Evolutionary conservation across 805 yeast genomes (phyloP).

Genomic region (Zygosaccharomyces bailii): DNA sequence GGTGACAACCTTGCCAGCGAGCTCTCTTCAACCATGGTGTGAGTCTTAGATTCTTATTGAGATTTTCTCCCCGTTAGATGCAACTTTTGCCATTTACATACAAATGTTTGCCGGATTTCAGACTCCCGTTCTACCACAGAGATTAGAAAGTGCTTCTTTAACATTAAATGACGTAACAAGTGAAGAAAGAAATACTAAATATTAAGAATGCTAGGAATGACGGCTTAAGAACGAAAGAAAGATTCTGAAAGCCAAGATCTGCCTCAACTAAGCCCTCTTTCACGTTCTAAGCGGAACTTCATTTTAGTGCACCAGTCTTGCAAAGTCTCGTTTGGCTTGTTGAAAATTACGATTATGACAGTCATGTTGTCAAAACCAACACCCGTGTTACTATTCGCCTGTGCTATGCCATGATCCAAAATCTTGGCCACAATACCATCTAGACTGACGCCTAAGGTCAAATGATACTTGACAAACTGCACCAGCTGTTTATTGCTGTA

Average conservation of each 20-base stretch:
- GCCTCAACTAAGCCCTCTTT: constrained; percentile 23
- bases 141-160: constrained; percentile 1
- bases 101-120: not conserved
- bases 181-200: constrained; percentile 4
- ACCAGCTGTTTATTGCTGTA: constrained; percentile 55
- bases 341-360: constrained; percentile 61
- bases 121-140: not conserved
- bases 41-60: not conserved
- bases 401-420: constrained; percentile 61
- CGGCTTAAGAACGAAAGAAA: not conserved
- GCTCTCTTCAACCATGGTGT: constrained; percentile 2
- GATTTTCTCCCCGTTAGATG: not conserved
- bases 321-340: constrained; percentile 42
- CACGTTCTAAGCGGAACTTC: constrained; percentile 41
- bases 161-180: constrained; percentile 7
- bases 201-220: constrained; percentile 5
- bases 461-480: constrained; percentile 51
- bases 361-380: constrained; percentile 85
- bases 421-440: constrained; percentile 57
- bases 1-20: constrained; percentile 11
- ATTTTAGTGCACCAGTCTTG: constrained; percentile 58
- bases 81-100: no score
- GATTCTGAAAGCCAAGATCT: not conserved
- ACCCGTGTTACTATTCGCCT: constrained; percentile 73
- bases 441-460: constrained; percentile 54